Base-by-base conservation (phyloP, 148 eudicot species). In the Chenopodium quinoa region DNA sequence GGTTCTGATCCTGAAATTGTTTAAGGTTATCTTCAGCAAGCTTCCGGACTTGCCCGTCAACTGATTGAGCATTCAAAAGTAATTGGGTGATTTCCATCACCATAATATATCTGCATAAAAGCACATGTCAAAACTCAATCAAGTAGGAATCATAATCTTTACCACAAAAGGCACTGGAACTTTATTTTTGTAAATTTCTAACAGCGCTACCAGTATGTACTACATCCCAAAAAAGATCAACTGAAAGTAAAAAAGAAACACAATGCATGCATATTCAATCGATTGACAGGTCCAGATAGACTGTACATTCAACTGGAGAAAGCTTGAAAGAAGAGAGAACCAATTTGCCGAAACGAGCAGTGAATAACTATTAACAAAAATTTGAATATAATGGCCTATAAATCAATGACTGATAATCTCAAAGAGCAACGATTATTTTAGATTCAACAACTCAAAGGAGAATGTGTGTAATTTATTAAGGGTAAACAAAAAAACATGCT, bases 1-100 rank as follows among this genome's bases (percentile, higher is more conserved):
- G 92, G 79, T 93, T 93, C 81, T 93, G 94, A 79, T 95, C 98
- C 84, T 95, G 97, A 82, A 91, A 92, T 81, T 92, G 95, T 81
- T 89, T 91, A 79, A 95, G 84, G 62, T 85, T 89, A 75, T 93
- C 97, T 88, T 95, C 98, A 19, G 98, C 97, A 84, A 93, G 94
- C 86, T 91, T 91, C 71, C 97, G 89, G 79, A 89, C 91, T 32
- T 91, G 77, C 75, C 92, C 95, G 78, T 95, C 98, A 81, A 91
- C 89, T 11, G 98, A 82, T 82, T 95, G 98, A 46, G 98, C 98
- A 86, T 85, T 95, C 87, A 95, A 71, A 85, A 95, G 98, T 81
- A 90, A 80, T 83, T 93, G 96, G 80, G 98, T 93, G 80, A 95
- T 88, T 88, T 95, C 98, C 92, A 90, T 90, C 62, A 93, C 91